Conservation (phyloP, 1,284 basidiomycete genomes). For the Cerioporus squamosus region DNA sequence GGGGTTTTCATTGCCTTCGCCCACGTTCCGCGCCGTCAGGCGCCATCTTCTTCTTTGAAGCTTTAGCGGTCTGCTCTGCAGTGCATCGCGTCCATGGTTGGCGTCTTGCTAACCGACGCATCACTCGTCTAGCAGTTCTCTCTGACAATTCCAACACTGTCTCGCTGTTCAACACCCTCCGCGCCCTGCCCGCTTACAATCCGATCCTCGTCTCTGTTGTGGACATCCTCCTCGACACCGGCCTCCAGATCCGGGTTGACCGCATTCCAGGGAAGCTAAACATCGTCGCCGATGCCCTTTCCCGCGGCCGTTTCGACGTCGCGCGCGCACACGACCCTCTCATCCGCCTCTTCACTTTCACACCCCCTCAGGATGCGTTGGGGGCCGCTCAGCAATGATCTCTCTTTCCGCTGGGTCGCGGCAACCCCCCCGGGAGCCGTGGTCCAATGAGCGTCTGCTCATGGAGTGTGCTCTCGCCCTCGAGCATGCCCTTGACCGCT, state of each 20-base stretch:
- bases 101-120: neutral
- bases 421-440: slow-evolving; percentile 34
- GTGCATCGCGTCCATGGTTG: slow-evolving; percentile 1
- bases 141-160: slow-evolving; percentile 41
- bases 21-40: too few species aligned
- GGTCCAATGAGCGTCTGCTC: slow-evolving; percentile 37
- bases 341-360: neutral
- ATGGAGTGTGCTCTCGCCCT: slow-evolving; percentile 38
- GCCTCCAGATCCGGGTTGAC: slow-evolving; percentile 30
- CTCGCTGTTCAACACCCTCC: slow-evolving; percentile 39
- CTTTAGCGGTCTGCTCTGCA: slow-evolving; percentile 8
- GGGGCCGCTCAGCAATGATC: neutral
- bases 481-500: slow-evolving; percentile 35
- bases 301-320: slow-evolving; percentile 17
- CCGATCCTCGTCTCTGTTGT: slow-evolving; percentile 32
- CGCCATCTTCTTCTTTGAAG: slow-evolving; percentile 13
- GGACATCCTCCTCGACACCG: slow-evolving; percentile 25
- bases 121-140: slow-evolving; percentile 23
- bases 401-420: slow-evolving; percentile 8
- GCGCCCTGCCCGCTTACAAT: slow-evolving; percentile 33
- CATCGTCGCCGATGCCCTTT: slow-evolving; percentile 31
- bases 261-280: slow-evolving; percentile 32
- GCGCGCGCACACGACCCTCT: slow-evolving; percentile 1
- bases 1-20: neutral
- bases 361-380: slow-evolving; percentile 10